Conservation (phyloP, 306 rosid species). For the Trifolium fragiferum region DNA sequence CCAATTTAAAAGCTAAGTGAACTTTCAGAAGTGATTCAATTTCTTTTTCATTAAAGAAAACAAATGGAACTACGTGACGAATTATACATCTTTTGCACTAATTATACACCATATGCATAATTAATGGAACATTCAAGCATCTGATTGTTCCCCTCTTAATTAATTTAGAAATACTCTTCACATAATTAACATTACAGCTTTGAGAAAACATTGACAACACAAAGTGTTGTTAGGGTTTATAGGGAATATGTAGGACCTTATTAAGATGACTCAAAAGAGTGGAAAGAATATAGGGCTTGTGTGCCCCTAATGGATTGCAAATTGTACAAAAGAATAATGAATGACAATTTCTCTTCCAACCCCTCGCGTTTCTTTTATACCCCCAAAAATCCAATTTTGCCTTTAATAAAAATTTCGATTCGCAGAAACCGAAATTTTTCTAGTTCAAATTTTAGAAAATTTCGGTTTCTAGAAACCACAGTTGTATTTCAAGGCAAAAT, state of each 20-base stretch:
- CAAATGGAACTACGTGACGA: not conserved
- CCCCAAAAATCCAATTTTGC: too few species aligned
- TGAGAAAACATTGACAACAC: not conserved
- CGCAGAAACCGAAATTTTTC: too few species aligned
- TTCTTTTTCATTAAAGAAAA: not conserved
- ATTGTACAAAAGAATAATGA: conserved; percentile 34
- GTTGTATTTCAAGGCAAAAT: too few species aligned
- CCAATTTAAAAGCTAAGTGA: not conserved
- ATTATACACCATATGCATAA: not conserved
- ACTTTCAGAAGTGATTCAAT: conserved; percentile 27
- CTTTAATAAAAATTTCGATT: too few species aligned
- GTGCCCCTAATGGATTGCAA: conserved; percentile 45
- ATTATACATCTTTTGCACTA: conserved; percentile 13
- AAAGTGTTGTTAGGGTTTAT: conserved; percentile 31
- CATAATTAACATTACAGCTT: not conserved
- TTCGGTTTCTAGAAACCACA: too few species aligned
- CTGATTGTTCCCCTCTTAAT: not conserved
- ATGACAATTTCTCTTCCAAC: too few species aligned
- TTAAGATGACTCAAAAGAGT: conserved; percentile 15
- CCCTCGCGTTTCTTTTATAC: too few species aligned
- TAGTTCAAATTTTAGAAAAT: too few species aligned
- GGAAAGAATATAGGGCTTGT: conserved; percentile 13
- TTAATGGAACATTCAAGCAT: conserved; percentile 18
- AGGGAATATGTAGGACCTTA: conserved; percentile 28
- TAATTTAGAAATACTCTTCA: conserved; percentile 4